Evolutionary conservation across 2,329 filamentous ascomycete genomes (phyloP).

Genomic region (Tolypocladium tropicale): DNA sequence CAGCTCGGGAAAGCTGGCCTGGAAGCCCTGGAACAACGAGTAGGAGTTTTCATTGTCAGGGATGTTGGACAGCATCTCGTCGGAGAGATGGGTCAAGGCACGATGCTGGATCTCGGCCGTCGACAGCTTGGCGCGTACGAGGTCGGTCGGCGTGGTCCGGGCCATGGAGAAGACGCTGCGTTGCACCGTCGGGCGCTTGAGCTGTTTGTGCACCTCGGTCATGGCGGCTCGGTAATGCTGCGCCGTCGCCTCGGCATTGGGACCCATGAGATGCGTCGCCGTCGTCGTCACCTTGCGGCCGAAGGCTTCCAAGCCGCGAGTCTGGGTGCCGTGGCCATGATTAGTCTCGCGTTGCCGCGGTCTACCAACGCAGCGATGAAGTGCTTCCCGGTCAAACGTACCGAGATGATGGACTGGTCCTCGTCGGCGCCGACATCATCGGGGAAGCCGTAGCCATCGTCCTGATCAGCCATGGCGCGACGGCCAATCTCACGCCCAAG

Average conservation of each 20-base stretch:
- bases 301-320: slow-evolving; percentile 84
- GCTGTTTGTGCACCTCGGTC: slow-evolving; percentile 79
- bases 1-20: slow-evolving; percentile 70
- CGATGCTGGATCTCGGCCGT: slow-evolving; percentile 89
- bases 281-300: slow-evolving; percentile 91
- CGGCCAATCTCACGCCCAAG: not conserved
- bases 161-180: slow-evolving; percentile 86
- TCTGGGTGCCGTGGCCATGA: slow-evolving; percentile 35
- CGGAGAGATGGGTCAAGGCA: slow-evolving; percentile 76
- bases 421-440: slow-evolving; percentile 35
- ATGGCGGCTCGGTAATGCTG: slow-evolving; percentile 79
- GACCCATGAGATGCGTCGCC: slow-evolving; percentile 77
- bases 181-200: slow-evolving; percentile 75
- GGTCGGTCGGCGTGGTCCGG: slow-evolving; percentile 82
- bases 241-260: slow-evolving; percentile 40
- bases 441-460: slow-evolving; percentile 34
- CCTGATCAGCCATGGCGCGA: slow-evolving; percentile 29
- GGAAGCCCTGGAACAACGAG: slow-evolving; percentile 93
- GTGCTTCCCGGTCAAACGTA: slow-evolving; percentile 9
- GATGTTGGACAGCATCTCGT: slow-evolving; percentile 82
- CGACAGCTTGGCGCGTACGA: slow-evolving; percentile 86
- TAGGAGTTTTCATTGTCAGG: slow-evolving; percentile 79
- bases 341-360: not conserved
- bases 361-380: not conserved
- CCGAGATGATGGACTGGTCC: slow-evolving; percentile 36